phyloP scores from a whole-genome alignment of 148 eudicot genomes.

The Mesembryanthemum crystallinum region DNA sequence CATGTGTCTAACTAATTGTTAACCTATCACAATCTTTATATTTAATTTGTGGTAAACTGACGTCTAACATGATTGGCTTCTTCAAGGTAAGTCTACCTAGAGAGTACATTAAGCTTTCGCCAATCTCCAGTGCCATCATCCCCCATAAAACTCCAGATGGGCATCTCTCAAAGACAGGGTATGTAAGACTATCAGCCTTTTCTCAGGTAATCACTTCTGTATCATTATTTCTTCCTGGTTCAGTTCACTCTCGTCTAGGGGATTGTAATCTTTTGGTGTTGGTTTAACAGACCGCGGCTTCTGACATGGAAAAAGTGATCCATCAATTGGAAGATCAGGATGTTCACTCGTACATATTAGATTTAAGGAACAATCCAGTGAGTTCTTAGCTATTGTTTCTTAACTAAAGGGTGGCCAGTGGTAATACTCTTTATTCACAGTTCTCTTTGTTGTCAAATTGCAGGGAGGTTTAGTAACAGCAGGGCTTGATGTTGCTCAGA shows the following conservation, averaged over 20 bases:
- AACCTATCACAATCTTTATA: not conserved
- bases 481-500: constrained; percentile 93
- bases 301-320: constrained; percentile 82
- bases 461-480: constrained; percentile 95
- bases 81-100: constrained; percentile 78
- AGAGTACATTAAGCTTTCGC: constrained; percentile 79
- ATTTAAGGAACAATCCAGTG: constrained; percentile 89
- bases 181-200: constrained; percentile 70
- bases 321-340: constrained; percentile 81
- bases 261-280: not conserved
- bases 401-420: not conserved
- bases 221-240: not conserved
- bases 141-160: constrained; percentile 80
- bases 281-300: constrained; percentile 66
- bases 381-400: constrained; percentile 10
- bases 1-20: not conserved
- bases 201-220: constrained; percentile 61
- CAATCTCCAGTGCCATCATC: constrained; percentile 80
- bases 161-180: constrained; percentile 68
- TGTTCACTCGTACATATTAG: constrained; percentile 83
- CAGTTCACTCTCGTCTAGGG: not conserved
- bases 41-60: not conserved
- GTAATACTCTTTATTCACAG: not conserved
- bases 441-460: not conserved
- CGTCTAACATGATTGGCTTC: not conserved